Evolutionary conservation across 352 stramenopile species (phyloP).

Genomic region (Peronospora farinosa): DNA sequence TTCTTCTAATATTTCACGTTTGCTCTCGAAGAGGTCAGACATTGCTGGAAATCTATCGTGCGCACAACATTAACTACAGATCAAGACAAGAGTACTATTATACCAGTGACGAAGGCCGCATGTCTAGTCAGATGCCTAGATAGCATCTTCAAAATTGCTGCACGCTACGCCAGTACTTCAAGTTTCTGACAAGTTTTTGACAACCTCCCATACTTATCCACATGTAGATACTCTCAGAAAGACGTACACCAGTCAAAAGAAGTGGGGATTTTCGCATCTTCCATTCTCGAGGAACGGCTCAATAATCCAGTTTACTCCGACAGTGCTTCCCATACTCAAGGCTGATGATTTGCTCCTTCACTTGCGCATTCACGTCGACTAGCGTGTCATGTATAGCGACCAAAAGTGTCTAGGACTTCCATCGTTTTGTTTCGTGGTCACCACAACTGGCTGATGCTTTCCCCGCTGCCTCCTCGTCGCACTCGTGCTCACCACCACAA

Average conservation of each 20-base stretch:
- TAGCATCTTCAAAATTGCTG: constrained; percentile 59
- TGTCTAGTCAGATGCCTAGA: constrained; percentile 70
- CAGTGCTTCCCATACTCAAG: constrained; percentile 48
- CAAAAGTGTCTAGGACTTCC: constrained; percentile 35
- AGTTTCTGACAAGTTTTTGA: constrained; percentile 48
- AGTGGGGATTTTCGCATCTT: constrained; percentile 57
- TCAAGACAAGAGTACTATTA: constrained; percentile 68
- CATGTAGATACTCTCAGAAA: constrained; percentile 55
- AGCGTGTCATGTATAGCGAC: constrained; percentile 46
- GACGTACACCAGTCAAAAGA: constrained; percentile 59
- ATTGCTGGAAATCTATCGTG: constrained; percentile 53
- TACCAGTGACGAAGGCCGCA: constrained; percentile 69
- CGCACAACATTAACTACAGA: constrained; percentile 52
- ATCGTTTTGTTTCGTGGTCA: background rate
- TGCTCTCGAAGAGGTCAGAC: constrained; percentile 43
- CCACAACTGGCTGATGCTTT: constrained; percentile 42
- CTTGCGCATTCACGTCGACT: constrained; percentile 22
- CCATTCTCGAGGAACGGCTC: constrained; percentile 67
- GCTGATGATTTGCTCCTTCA: constrained; percentile 44
- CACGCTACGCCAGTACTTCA: constrained; percentile 50
- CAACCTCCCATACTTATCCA: constrained; percentile 57
- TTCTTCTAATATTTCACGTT: constrained; percentile 57
- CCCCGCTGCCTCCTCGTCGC: constrained; percentile 11
- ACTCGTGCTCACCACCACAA: background rate
- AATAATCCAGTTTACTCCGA: constrained; percentile 40